A percentile compares a stretch with the other conserved stretches of the same genome.
These are phyloP conservation scores for Secale cereale DNA, from an alignment of 176 grass and related monocot species.

Conservation along the genomic window DNA sequence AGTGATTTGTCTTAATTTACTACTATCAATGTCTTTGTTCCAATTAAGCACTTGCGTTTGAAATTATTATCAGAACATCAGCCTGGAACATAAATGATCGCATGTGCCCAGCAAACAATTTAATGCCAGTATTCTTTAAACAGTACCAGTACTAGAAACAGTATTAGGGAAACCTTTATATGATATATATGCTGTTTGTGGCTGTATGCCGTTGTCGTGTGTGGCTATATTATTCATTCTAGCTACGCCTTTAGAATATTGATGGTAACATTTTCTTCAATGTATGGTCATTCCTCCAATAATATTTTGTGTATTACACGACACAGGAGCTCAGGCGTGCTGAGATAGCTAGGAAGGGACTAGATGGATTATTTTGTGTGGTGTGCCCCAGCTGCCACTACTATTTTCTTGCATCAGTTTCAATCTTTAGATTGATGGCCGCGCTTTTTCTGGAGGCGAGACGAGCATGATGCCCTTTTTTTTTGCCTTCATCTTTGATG, in stretches of 20 bases:
- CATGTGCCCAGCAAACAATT: not conserved
- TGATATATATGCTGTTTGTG: not conserved
- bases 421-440: constrained; percentile 29
- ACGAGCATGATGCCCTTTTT: not conserved
- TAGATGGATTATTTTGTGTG: constrained; percentile 13
- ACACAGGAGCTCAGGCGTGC: constrained; percentile 20
- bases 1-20: not conserved
- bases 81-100: not conserved
- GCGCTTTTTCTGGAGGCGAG: constrained; percentile 8
- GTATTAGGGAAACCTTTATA: not conserved
- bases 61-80: not conserved
- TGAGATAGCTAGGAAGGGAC: constrained; percentile 32
- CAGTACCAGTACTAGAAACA: not conserved
- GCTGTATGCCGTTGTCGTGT: not conserved
- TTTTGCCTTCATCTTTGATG: constrained; percentile 1
- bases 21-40: not conserved
- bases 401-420: constrained; percentile 17
- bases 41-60: not conserved
- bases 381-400: constrained; percentile 24
- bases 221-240: not conserved
- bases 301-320: constrained; percentile 1
- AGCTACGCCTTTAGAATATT: not conserved
- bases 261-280: not conserved
- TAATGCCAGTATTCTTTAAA: not conserved
- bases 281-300: not conserved